These are phyloP conservation scores for Medakamo hakoo DNA, from an alignment of 139 green algal species.

Conservation along the genomic window DNA sequence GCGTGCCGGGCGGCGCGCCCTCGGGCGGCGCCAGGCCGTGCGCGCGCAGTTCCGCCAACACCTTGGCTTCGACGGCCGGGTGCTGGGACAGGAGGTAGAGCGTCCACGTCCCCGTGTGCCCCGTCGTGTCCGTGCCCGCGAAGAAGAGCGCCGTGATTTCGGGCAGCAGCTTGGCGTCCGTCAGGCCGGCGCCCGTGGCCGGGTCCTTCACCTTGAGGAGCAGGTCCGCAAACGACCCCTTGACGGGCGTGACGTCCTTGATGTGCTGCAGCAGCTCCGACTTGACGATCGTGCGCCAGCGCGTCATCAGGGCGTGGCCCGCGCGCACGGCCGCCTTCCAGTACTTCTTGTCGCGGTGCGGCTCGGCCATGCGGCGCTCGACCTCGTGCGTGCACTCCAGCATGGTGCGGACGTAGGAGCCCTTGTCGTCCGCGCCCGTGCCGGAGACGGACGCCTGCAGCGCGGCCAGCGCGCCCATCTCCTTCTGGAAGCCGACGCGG, in stretches of 20 bases:
- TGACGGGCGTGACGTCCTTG: neutral
- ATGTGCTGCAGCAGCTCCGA: neutral
- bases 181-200: neutral
- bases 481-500: neutral
- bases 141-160: conserved; percentile 16
- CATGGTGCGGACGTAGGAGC: neutral
- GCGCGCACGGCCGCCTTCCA: neutral
- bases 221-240: neutral
- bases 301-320: neutral
- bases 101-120: conserved; percentile 14
- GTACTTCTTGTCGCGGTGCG: neutral
- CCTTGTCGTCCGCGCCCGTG: conserved; percentile 13
- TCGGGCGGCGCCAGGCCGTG: conserved; percentile 6
- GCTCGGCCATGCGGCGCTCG: neutral
- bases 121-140: conserved; percentile 24
- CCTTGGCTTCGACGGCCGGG: neutral
- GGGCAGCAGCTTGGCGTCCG: neutral
- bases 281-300: neutral
- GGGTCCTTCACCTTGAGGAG: neutral
- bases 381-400: neutral
- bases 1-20: too few species aligned
- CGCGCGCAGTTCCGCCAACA: neutral
- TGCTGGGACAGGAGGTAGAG: conserved; percentile 11
- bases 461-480: conserved; percentile 17
- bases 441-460: conserved; percentile 47